Conservation (phyloP, 106 monocot species). For the Agapanthus africanus region DNA sequence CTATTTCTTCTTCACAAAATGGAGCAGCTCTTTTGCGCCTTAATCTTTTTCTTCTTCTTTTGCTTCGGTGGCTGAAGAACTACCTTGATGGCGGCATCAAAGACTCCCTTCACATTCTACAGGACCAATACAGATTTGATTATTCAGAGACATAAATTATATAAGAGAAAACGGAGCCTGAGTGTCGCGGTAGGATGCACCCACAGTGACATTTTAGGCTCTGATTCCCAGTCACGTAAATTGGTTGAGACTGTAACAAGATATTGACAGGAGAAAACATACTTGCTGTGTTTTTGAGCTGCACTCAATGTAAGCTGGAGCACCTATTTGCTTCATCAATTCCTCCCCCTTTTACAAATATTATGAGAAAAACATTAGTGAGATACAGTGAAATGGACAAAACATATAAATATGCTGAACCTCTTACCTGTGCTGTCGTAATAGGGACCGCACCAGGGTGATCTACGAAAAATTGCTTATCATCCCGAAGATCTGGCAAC, state of each 20-base stretch:
- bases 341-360: constrained; percentile 28
- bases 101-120: constrained; percentile 57
- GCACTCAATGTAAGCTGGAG: constrained; percentile 38
- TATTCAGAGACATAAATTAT: no score
- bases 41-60: constrained; percentile 49
- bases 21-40: constrained; percentile 45
- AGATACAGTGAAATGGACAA: no score
- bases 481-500: constrained; percentile 20
- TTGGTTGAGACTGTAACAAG: neutral
- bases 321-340: constrained; percentile 32
- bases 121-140: neutral
- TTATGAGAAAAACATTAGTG: no score
- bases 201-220: no score
- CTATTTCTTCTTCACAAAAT: constrained; percentile 25
- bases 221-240: no score
- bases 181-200: no score
- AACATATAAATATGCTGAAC: no score
- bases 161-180: neutral
- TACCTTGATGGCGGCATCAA: constrained; percentile 56
- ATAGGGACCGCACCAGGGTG: constrained; percentile 16
- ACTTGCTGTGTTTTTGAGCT: constrained; percentile 49
- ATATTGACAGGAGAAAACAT: neutral
- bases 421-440: constrained; percentile 14
- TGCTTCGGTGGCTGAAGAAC: constrained; percentile 61
- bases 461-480: constrained; percentile 14